Evolutionary conservation across 345 rosid species (phyloP).

Genomic region (Eucalyptus cloeziana): DNA sequence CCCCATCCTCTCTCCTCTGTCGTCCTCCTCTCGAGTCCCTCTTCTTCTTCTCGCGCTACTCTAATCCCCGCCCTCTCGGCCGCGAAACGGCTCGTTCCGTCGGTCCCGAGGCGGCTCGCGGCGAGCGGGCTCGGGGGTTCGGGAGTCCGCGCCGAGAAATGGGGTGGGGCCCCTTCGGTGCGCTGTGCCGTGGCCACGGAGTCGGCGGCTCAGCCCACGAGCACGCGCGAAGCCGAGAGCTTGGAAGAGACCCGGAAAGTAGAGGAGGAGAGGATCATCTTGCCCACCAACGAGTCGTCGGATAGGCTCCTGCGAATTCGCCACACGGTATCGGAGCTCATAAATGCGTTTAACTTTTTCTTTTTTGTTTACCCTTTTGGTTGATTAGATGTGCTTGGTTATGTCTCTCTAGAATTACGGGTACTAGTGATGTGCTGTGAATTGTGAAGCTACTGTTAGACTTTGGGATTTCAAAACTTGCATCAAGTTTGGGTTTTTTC

Average conservation of each 20-base stretch:
- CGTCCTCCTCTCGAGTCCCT: constrained; percentile 19
- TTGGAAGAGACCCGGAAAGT: constrained; percentile 4
- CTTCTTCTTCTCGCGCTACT: background rate
- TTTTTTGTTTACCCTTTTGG: background rate
- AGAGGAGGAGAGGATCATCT: constrained; percentile 20
- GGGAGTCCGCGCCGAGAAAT: constrained; percentile 1
- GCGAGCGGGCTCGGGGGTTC: background rate
- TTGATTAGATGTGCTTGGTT: background rate
- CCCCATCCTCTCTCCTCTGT: constrained; percentile 25
- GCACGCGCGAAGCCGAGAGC: background rate
- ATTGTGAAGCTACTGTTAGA: background rate
- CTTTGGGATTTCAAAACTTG: background rate
- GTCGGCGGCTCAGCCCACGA: constrained; percentile 26
- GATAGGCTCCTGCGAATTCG: constrained; percentile 65
- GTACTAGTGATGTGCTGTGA: background rate
- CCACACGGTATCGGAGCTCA: constrained; percentile 49
- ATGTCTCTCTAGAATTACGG: background rate
- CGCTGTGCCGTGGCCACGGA: constrained; percentile 43
- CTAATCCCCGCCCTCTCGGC: constrained; percentile 10
- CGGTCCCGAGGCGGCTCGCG: constrained; percentile 5
- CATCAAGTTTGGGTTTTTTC: background rate
- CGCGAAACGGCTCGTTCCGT: constrained; percentile 21
- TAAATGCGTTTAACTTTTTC: background rate
- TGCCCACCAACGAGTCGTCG: constrained; percentile 83
- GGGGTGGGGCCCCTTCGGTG: constrained; percentile 12